Conservation (phyloP, 768 basidiomycete genomes). For the Mycena indigotica region DNA sequence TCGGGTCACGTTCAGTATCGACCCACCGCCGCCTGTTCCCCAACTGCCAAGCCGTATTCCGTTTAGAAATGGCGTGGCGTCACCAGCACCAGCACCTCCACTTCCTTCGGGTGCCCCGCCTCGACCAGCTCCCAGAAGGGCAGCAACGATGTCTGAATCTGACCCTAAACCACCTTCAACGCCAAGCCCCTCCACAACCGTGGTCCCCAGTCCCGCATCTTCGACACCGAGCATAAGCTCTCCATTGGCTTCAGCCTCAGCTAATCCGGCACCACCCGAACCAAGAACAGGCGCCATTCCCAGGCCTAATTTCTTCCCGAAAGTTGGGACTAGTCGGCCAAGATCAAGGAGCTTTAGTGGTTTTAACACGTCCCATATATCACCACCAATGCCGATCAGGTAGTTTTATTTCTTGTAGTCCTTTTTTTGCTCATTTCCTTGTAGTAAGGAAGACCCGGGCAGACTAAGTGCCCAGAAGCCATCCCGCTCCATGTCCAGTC, state of each 20-base stretch:
- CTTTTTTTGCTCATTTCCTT: not conserved
- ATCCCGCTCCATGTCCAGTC: conserved; percentile 28
- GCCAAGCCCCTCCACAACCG: conserved; percentile 3
- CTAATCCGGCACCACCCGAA: conserved; percentile 4
- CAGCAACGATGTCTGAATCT: not conserved
- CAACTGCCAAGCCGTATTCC: conserved; percentile 18
- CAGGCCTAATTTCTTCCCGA: conserved; percentile 67
- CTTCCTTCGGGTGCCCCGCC: conserved; percentile 1
- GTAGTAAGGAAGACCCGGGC: conserved; percentile 30
- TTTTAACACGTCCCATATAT: conserved; percentile 49
- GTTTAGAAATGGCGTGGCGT: conserved; percentile 17
- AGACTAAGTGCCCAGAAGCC: conserved; percentile 26
- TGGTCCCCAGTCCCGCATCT: conserved; percentile 5
- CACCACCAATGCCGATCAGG: conserved; percentile 34
- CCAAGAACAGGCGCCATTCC: conserved; percentile 40
- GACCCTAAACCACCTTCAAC: conserved; percentile 1
- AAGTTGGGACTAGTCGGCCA: conserved; percentile 54
- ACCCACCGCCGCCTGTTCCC: conserved; percentile 38
- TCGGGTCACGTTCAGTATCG: conserved; percentile 47
- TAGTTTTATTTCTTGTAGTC: conserved; percentile 21
- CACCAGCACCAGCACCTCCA: conserved; percentile 16
- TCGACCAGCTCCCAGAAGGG: not conserved
- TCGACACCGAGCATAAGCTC: conserved; percentile 12
- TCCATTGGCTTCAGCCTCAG: conserved; percentile 12
- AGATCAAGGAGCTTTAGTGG: conserved; percentile 79